Conservation (phyloP, 1,284 basidiomycete genomes). For the Athelia psychrophila region DNA sequence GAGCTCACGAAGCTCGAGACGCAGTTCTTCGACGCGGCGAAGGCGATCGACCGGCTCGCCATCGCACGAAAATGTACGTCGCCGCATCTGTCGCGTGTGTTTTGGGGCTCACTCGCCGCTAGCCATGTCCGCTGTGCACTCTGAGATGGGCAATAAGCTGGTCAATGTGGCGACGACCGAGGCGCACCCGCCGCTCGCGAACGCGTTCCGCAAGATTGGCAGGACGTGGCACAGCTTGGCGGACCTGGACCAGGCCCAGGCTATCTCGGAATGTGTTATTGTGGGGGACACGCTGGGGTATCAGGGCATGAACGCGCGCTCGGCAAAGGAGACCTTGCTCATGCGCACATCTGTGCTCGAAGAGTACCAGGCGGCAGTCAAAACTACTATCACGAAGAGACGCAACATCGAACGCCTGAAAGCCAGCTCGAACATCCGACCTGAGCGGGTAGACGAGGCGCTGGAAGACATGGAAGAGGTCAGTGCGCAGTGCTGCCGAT, state of each 20-base stretch:
- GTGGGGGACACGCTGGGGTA: conserved; percentile 91
- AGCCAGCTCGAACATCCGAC: conserved; percentile 82
- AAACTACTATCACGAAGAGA: conserved; percentile 88
- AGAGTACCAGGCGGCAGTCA: conserved; percentile 89
- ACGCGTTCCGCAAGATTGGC: conserved; percentile 81
- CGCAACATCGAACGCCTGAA: conserved; percentile 89
- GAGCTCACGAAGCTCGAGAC: conserved; percentile 88
- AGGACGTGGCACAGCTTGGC: conserved; percentile 82
- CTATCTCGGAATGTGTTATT: conserved; percentile 89
- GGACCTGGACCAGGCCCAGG: conserved; percentile 82
- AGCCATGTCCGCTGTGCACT: conserved; percentile 76
- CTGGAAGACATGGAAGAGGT: conserved; percentile 94
- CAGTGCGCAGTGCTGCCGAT: conserved; percentile 9
- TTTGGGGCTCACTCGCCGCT: conserved; percentile 1
- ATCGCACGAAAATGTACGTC: conserved; percentile 73
- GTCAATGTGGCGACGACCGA: conserved; percentile 88
- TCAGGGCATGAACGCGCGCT: conserved; percentile 91
- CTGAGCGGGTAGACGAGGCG: conserved; percentile 88
- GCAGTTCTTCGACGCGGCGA: conserved; percentile 87
- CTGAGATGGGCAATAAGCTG: conserved; percentile 88
- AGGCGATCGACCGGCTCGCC: conserved; percentile 81
- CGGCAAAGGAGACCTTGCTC: conserved; percentile 88
- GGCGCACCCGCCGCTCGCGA: conserved; percentile 75
- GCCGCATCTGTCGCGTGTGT: neutral
- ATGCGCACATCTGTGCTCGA: conserved; percentile 88